Evolutionary conservation across 2,329 filamentous ascomycete species (phyloP).

Genomic region (Triangularia verruculosa): DNA sequence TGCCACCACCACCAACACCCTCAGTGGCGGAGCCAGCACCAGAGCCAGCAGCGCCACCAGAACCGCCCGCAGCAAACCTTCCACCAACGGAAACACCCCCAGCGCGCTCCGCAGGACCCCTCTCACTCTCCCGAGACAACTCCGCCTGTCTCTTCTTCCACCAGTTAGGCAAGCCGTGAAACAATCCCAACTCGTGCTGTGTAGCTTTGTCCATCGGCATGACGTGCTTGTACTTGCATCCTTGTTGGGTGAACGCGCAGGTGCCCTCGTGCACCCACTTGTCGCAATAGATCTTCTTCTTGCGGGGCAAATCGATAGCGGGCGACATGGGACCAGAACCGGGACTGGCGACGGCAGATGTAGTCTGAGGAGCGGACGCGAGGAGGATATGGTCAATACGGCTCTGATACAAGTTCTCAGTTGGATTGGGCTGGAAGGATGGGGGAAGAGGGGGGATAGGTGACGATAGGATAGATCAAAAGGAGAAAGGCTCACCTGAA

Average conservation of each 20-base stretch:
- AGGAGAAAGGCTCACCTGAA: background rate
- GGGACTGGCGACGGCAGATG: background rate
- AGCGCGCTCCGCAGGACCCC: background rate
- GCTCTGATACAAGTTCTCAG: background rate
- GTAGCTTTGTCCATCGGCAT: slow-evolving; percentile 71
- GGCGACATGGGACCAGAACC: background rate
- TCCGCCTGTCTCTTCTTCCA: slow-evolving; percentile 56
- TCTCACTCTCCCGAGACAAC: slow-evolving; percentile 25
- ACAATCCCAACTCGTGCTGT: slow-evolving; percentile 68
- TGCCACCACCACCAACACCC: background rate
- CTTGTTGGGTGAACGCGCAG: slow-evolving; percentile 81
- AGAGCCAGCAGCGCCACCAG: background rate
- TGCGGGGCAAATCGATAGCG: slow-evolving; percentile 29
- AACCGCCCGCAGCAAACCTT: background rate
- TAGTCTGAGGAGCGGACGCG: background rate
- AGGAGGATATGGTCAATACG: slow-evolving; percentile 1
- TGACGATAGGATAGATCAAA: background rate
- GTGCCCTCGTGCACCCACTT: slow-evolving; percentile 86
- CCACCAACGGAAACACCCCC: background rate
- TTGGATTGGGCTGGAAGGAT: background rate
- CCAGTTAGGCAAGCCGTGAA: slow-evolving; percentile 60
- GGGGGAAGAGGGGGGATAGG: background rate
- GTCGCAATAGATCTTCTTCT: slow-evolving; percentile 75
- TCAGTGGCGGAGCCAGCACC: background rate
- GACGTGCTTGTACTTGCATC: slow-evolving; percentile 86